Evolutionary conservation across 441 rosid genomes (phyloP), one percentile per base, ranked within the genome.

Genomic region (Gossypium lobatum): DNA sequence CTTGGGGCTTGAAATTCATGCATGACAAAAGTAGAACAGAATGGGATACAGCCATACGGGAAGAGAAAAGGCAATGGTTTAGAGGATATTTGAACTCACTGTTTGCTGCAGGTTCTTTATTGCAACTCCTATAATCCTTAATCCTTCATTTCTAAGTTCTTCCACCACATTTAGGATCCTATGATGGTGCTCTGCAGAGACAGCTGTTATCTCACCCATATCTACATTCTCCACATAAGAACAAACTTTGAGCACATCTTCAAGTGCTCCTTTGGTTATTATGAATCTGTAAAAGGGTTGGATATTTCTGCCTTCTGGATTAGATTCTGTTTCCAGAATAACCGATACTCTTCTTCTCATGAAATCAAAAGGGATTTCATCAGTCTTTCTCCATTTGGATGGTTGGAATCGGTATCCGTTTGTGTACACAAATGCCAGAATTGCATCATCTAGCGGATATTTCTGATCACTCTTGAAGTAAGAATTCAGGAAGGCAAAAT

Each of bases 381-480:
- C 86, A 50, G 85, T 59, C 85, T 84, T 88, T 70, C 42, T 79
- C 88, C 89, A 88, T 73, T 79, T 81, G 45, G 93, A 90, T 16
- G 95, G 90, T 70, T 81, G 90, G 83, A 90, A 88, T 71, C 83
- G 82, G 81, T 84, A 85, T 64, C 88, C 86, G 13, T 85, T 90
- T 21, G 95, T 90, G 79, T 87, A 90, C 59, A 85, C 95, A 70
- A 82, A 76, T 45, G 91, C 92, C 84, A 83, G 70, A 76, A 90
- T 90, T 16, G 95, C 93, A 81, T 84, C 95, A 28, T 90, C 95
- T 31, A 90, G 82, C 58, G 95, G 95, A 77, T 90, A 90, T 79
- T 85, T 88, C 78, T 90, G 95, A 69, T 90, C 91, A 39, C 87
- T 88, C 88, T 88, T 90, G 86, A 87, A 87, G 86, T 85, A 90